Evolutionary conservation across 2,329 filamentous ascomycete species (phyloP), one percentile per base, ranked within the genome.

Genomic region (Colletotrichum trifolii): DNA sequence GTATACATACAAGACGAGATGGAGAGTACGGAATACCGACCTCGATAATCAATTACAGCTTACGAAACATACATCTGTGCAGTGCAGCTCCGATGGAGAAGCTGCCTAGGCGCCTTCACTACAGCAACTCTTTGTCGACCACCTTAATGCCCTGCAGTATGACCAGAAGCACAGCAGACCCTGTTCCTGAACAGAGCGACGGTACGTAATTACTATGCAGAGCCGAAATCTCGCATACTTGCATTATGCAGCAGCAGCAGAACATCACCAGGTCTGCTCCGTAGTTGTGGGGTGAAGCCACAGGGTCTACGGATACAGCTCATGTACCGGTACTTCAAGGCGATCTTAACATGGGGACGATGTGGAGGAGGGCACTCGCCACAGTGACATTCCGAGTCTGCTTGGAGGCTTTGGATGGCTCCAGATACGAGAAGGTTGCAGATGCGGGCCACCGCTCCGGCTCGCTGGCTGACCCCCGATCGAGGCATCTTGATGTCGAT

Each of bases 241-340:
- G 61, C 63, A 66, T 55, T 49, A 64, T 64, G 60, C 64, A 64
- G 60, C 60, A 12, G 60, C 53, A 54, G 25, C 34, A 64, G 60
- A 35, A 35, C 59, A 60, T 25, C 25, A 42, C 34, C 53, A 54
- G 17, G 48, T 47, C 47, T 45, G 45, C 34, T 25, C 25, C 25
- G 3, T 25, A 10, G 13, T 36, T 35, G 60, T 59, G 60, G 60
- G 35, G 45, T 64, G 45, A 46, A 57, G 60, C 59, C 55, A 60
- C 45, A 64, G 36, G 43, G 39, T 35, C n/a, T 58, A 43, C 17
- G 17, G 17, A 17, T 0, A 17, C 43, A 40, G 47, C 5, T 33
- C 5, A 61, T 25, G 67, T 67, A 68, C 64, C 33, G 13, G 65
- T 68, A 67, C 67, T 43, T 66, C 12, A 2, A 34, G 34, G n/a